Conservation (phyloP, 495 filamentous ascomycete species). For the Penicillium manginii region DNA sequence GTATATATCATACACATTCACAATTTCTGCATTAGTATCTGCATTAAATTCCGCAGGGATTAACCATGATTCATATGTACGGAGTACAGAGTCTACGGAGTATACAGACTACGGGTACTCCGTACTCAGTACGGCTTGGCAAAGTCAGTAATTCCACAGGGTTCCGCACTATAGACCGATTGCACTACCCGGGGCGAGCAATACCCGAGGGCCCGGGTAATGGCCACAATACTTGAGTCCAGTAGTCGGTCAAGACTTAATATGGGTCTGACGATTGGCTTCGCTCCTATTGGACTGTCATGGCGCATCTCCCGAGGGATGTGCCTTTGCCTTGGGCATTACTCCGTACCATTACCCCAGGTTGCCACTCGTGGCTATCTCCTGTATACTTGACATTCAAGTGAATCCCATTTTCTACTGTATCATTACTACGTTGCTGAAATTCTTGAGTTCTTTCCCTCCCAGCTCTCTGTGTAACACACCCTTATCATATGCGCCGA, state of each 20-base stretch:
- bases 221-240: not conserved
- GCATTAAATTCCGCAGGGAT: constrained; percentile 1
- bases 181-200: not conserved
- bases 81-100: too few species aligned
- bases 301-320: constrained; percentile 17
- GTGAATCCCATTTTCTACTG: not conserved
- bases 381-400: too few species aligned
- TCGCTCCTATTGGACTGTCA: constrained; percentile 4
- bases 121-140: too few species aligned
- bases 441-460: constrained; percentile 3
- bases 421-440: not conserved
- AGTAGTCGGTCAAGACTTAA: too few species aligned
- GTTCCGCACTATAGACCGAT: not conserved
- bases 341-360: not conserved
- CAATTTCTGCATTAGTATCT: not conserved
- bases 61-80: too few species aligned
- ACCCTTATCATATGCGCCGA: constrained; percentile 18
- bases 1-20: constrained; percentile 4
- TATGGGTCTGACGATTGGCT: not conserved
- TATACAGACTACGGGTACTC: too few species aligned
- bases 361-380: too few species aligned
- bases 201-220: constrained; percentile 11
- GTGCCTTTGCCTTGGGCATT: constrained; percentile 11
- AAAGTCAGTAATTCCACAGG: not conserved
- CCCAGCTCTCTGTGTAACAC: not conserved